Percentiles rank a stretch among this genome's conserved stretches.
Evolutionary conservation across 345 rosid species (phyloP).

Genomic region (Cardamine chenopodiifolia): DNA sequence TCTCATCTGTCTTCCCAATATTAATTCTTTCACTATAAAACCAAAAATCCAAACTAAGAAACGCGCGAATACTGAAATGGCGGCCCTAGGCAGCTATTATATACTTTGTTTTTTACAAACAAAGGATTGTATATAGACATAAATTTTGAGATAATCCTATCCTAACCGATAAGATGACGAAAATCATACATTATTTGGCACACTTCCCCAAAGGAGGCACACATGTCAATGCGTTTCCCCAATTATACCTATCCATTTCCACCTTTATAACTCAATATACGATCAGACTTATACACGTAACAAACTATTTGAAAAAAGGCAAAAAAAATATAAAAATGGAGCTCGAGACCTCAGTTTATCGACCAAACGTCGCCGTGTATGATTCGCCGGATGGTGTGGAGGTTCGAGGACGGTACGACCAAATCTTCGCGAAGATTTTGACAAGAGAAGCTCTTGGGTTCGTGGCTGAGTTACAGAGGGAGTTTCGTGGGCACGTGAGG

Average conservation of each 20-base stretch:
- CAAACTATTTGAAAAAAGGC: neutral
- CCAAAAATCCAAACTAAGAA: neutral
- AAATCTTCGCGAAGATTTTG: conserved; percentile 65
- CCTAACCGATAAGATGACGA: conserved; percentile 39
- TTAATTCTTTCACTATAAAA: neutral
- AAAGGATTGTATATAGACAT: neutral
- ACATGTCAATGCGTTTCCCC: conserved; percentile 34
- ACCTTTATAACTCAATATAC: conserved; percentile 35
- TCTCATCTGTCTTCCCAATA: too few species aligned
- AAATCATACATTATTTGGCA: conserved; percentile 38
- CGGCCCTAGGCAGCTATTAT: neutral
- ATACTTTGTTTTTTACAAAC: neutral
- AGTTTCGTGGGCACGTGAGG: conserved; percentile 63
- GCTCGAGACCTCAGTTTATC: conserved; percentile 38
- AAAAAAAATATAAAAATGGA: conserved; percentile 5
- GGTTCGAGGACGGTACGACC: conserved; percentile 69
- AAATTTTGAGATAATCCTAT: conserved; percentile 23
- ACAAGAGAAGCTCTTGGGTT: conserved; percentile 76
- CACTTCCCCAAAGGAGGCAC: conserved; percentile 38
- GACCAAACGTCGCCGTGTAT: conserved; percentile 43
- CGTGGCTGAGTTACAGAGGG: conserved; percentile 77
- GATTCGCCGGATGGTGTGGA: conserved; percentile 80
- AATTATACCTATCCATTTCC: conserved; percentile 32
- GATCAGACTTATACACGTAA: conserved; percentile 12
- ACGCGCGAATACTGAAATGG: neutral